Conservation (phyloP, 164 flowering plant species). For the Vitis riparia region DNA sequence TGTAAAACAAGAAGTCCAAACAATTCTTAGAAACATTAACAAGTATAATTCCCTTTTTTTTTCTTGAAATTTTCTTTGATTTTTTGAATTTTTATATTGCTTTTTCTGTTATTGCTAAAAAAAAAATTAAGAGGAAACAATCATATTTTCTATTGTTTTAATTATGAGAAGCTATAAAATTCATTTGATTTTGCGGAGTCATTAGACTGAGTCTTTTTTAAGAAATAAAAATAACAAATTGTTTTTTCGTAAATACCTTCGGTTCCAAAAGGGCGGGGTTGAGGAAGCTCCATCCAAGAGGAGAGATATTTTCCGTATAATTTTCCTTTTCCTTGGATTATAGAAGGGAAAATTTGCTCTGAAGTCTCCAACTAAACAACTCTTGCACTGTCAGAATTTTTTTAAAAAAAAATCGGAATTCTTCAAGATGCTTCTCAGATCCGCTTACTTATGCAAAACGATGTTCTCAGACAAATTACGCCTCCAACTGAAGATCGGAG, state of each 20-base stretch:
- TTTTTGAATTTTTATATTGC: no score
- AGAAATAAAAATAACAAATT: no score
- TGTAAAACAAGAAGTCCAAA: conserved; percentile 22
- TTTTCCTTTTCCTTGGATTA: no score
- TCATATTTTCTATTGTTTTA: background rate
- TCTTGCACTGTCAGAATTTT: background rate
- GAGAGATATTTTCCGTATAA: background rate
- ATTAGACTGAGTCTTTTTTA: no score
- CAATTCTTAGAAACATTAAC: background rate
- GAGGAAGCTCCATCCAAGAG: conserved; percentile 78
- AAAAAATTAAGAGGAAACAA: conserved; percentile 2
- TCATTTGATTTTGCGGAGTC: no score
- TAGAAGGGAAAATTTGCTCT: no score
- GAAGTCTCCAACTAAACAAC: no score
- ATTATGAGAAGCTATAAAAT: no score
- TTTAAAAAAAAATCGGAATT: background rate
- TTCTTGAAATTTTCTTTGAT: no score
- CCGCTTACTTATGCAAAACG: background rate
- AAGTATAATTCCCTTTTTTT: background rate
- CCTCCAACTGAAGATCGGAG: conserved; percentile 45
- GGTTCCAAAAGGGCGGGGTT: conserved; percentile 59
- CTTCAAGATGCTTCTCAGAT: conserved; percentile 16
- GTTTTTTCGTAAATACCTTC: conserved; percentile 42
- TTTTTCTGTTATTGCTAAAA: background rate
- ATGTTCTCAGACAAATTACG: conserved; percentile 5